phyloP scores from a whole-genome alignment of 2,329 filamentous ascomycete species.

The Eutypa lata region DNA sequence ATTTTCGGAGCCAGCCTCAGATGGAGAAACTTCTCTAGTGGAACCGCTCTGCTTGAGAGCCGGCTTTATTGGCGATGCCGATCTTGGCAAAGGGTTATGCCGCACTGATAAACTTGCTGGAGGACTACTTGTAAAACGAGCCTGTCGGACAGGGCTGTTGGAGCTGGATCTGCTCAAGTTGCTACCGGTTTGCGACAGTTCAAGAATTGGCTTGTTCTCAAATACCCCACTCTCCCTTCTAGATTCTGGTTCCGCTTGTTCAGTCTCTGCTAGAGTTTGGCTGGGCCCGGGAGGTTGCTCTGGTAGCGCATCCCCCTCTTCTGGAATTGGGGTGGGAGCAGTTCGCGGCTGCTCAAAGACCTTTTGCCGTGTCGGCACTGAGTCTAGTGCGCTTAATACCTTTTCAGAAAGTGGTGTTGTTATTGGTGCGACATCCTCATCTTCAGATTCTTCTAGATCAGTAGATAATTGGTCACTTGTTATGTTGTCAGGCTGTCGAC shows the following conservation, averaged over 20 bases:
- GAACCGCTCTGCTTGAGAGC: slow-evolving; percentile 66
- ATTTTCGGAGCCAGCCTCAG: slow-evolving; percentile 45
- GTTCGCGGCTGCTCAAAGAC: slow-evolving; percentile 17
- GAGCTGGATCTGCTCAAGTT: slow-evolving; percentile 39
- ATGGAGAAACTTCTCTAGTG: slow-evolving; percentile 48
- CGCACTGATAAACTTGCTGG: slow-evolving; percentile 54
- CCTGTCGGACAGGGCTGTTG: slow-evolving; percentile 63
- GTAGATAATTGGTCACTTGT: slow-evolving; percentile 37
- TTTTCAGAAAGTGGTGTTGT: slow-evolving; percentile 12
- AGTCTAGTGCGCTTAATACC: slow-evolving; percentile 30
- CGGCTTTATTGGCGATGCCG: slow-evolving; percentile 73
- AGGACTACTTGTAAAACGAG: slow-evolving; percentile 59
- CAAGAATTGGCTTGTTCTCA: slow-evolving; percentile 21
- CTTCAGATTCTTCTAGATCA: slow-evolving; percentile 44
- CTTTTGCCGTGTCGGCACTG: slow-evolving; percentile 31
- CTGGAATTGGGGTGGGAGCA: slow-evolving; percentile 5
- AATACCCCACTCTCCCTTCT: slow-evolving; percentile 9
- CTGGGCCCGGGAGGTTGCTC: slow-evolving; percentile 2
- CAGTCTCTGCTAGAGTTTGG: slow-evolving; percentile 1
- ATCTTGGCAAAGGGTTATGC: slow-evolving; percentile 68
- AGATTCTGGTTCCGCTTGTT: slow-evolving; percentile 7
- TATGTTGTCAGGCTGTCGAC: neutral
- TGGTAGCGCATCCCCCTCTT: slow-evolving; percentile 3
- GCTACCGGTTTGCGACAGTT: slow-evolving; percentile 15
- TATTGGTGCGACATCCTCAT: slow-evolving; percentile 28